Evolutionary conservation across 1,284 basidiomycete genomes (phyloP).

Genomic region (Ustilago cynodontis): DNA sequence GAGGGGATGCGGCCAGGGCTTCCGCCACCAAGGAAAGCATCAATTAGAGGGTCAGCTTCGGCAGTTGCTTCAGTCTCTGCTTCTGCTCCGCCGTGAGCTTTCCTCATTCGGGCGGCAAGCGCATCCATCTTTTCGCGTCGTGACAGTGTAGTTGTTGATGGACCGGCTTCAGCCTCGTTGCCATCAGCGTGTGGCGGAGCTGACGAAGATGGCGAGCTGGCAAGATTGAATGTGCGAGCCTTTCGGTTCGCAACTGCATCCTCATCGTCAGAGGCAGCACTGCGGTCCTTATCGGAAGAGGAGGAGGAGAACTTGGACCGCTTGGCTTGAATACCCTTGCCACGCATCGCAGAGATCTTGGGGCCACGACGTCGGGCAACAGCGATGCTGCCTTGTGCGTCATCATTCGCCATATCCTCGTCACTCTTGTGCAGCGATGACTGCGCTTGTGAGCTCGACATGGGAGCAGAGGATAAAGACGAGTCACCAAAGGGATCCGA

Average conservation of each 20-base stretch:
- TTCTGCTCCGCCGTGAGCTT: constrained; percentile 17
- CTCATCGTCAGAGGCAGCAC: constrained; percentile 17
- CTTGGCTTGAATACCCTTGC: constrained; percentile 15
- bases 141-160: constrained; percentile 7
- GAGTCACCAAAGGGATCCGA: constrained; percentile 39
- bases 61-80: constrained; percentile 1
- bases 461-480: constrained; percentile 30
- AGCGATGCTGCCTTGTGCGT: constrained; percentile 17
- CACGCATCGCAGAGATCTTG: constrained; percentile 46
- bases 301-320: constrained; percentile 31
- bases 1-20: constrained; percentile 19
- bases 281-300: constrained; percentile 22
- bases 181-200: constrained; percentile 7
- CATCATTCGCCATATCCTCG: constrained; percentile 8
- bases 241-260: constrained; percentile 15
- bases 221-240: constrained; percentile 33
- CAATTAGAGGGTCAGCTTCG: constrained; percentile 26
- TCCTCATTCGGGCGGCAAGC: constrained; percentile 32
- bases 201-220: constrained; percentile 25
- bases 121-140: constrained; percentile 39
- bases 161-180: constrained; percentile 10
- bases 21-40: constrained; percentile 26
- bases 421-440: constrained; percentile 17
- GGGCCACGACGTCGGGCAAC: constrained; percentile 26
- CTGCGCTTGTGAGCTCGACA: constrained; percentile 31